These are phyloP conservation scores for Fusarium keratoplasticum DNA, from an alignment of 2,329 filamentous ascomycete genomes.

Conservation along the genomic window DNA sequence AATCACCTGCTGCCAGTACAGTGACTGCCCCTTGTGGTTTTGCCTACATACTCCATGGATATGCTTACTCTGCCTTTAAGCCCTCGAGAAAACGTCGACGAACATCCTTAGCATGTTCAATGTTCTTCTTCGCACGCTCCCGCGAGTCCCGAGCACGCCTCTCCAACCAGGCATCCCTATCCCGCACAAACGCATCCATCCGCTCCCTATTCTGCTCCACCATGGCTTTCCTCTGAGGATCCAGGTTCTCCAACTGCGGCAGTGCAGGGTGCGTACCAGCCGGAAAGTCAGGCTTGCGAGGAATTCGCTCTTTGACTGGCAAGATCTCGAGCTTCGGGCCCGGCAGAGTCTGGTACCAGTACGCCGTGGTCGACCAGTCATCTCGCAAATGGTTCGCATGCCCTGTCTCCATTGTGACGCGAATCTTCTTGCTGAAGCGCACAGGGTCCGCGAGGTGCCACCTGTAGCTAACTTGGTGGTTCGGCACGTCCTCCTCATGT, in stretches of 20 bases:
- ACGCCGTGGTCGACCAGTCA: slow-evolving; percentile 48
- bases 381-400: slow-evolving; percentile 49
- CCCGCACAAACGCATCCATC: slow-evolving; percentile 37
- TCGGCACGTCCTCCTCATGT: slow-evolving; percentile 49
- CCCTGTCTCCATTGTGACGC: slow-evolving; percentile 44
- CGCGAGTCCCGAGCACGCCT: slow-evolving; percentile 33
- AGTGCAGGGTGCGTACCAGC: slow-evolving; percentile 14
- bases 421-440: slow-evolving; percentile 47
- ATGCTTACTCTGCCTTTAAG: background rate
- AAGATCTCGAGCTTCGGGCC: slow-evolving; percentile 45
- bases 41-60: background rate
- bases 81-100: slow-evolving; percentile 9
- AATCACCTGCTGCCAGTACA: background rate
- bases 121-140: slow-evolving; percentile 26
- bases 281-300: slow-evolving; percentile 32
- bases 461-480: slow-evolving; percentile 48
- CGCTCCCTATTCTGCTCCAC: slow-evolving; percentile 32
- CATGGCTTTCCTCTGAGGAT: slow-evolving; percentile 9
- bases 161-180: slow-evolving; percentile 41
- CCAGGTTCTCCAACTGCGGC: slow-evolving; percentile 9
- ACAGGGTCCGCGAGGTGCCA: slow-evolving; percentile 50
- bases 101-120: slow-evolving; percentile 14
- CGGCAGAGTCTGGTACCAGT: slow-evolving; percentile 50
- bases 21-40: background rate
- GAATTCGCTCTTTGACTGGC: slow-evolving; percentile 40